These are phyloP conservation scores for Ziziphus jujuba DNA, from an alignment of 306 rosid species.

Conservation along the genomic window DNA sequence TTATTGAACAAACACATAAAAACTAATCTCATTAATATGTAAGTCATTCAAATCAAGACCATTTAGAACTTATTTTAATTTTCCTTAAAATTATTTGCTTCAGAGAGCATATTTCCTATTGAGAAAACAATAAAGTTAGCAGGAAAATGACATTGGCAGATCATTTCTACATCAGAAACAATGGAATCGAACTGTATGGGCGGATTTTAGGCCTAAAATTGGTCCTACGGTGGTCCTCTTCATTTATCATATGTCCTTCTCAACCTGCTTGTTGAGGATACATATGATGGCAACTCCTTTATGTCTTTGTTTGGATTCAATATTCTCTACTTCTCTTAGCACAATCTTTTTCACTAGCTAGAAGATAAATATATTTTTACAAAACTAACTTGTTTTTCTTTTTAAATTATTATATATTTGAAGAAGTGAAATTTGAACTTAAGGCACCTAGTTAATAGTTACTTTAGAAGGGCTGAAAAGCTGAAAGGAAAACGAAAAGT, in stretches of 20 bases:
- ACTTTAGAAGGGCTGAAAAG: too few species aligned
- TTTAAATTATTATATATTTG: too few species aligned
- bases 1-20: neutral
- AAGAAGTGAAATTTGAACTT: too few species aligned
- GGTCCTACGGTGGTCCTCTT: slow-evolving; percentile 21
- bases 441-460: too few species aligned
- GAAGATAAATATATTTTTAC: too few species aligned
- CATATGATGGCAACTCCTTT: slow-evolving; percentile 19
- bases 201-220: neutral
- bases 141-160: slow-evolving; percentile 12
- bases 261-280: slow-evolving; percentile 20
- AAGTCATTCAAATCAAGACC: neutral
- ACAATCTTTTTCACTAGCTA: too few species aligned
- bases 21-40: neutral
- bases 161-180: slow-evolving; percentile 16
- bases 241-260: slow-evolving; percentile 24
- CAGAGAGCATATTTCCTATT: too few species aligned
- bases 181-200: neutral
- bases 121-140: neutral
- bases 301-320: slow-evolving; percentile 15
- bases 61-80: neutral
- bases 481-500: too few species aligned
- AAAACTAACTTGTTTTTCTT: too few species aligned
- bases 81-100: neutral
- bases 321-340: neutral